Conservation (phyloP, 139 green algal genomes). For the Chlamydomonas sp. region DNA sequence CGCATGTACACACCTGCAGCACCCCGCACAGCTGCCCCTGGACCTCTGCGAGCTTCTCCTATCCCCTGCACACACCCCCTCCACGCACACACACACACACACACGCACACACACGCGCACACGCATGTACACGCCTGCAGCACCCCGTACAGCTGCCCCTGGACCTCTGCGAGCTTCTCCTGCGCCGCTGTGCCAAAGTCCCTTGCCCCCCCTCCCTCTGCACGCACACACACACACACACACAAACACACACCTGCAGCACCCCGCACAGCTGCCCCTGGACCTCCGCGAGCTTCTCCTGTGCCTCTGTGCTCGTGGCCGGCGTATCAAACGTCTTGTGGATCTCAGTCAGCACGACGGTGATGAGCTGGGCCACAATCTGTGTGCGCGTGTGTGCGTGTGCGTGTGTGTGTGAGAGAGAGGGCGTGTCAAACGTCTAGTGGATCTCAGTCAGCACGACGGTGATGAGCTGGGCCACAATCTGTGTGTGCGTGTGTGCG, state of each 20-base stretch:
- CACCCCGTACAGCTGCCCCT: slow-evolving; percentile 89
- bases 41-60: slow-evolving; percentile 49
- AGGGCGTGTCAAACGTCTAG: slow-evolving; percentile 53
- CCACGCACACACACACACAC: no score
- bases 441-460: slow-evolving; percentile 34
- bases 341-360: slow-evolving; percentile 32
- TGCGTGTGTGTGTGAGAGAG: no score
- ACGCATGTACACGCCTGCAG: no score
- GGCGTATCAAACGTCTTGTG: slow-evolving; percentile 52
- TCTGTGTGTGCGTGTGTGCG: not conserved
- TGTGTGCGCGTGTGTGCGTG: not conserved
- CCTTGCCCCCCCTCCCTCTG: no score
- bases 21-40: slow-evolving; percentile 90
- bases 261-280: slow-evolving; percentile 90
- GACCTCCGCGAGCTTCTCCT: slow-evolving; percentile 49
- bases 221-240: no score
- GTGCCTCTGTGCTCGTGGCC: slow-evolving; percentile 35
- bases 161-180: slow-evolving; percentile 53
- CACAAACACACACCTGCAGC: no score
- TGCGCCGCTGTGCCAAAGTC: slow-evolving; percentile 8
- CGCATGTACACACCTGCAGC: no score
- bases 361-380: slow-evolving; percentile 21
- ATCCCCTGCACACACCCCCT: no score
- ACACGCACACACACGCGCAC: no score
- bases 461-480: slow-evolving; percentile 22